Evolutionary conservation across 768 basidiomycete species (phyloP).

Genomic region (Mycena kentingensis): DNA sequence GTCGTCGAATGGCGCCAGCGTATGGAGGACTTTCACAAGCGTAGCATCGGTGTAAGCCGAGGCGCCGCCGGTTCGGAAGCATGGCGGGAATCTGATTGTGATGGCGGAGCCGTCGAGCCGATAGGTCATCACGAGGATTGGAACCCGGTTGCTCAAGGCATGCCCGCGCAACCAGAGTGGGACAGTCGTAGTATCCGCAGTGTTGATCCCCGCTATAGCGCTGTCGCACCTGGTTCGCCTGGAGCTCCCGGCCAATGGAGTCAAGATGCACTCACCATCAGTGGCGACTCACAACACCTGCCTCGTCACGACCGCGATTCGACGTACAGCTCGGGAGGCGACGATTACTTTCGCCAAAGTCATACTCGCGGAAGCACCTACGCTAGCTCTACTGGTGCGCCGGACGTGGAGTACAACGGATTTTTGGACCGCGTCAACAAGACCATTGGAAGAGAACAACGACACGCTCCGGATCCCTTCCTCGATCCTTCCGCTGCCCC

Average conservation of each 20-base stretch:
- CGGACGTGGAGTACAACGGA: slow-evolving; percentile 59
- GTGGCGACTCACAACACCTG: slow-evolving; percentile 40
- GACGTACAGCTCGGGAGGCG: slow-evolving; percentile 55
- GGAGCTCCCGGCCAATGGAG: slow-evolving; percentile 67
- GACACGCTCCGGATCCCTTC: slow-evolving; percentile 84
- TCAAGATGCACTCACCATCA: slow-evolving; percentile 54
- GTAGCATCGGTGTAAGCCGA: slow-evolving; percentile 77
- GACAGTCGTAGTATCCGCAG: slow-evolving; percentile 54
- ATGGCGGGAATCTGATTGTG: slow-evolving; percentile 75
- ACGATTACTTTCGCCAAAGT: slow-evolving; percentile 50
- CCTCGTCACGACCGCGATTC: slow-evolving; percentile 42
- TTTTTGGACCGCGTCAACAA: slow-evolving; percentile 87
- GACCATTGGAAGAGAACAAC: slow-evolving; percentile 79
- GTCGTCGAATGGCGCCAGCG: slow-evolving; percentile 97
- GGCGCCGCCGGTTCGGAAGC: slow-evolving; percentile 68
- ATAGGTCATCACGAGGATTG: slow-evolving; percentile 77
- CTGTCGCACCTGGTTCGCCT: slow-evolving; percentile 39
- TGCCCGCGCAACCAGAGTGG: slow-evolving; percentile 78
- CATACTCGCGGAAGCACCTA: slow-evolving; percentile 25
- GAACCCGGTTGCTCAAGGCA: slow-evolving; percentile 67
- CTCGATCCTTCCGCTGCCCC: slow-evolving; percentile 64
- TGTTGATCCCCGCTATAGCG: slow-evolving; percentile 21
- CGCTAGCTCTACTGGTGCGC: slow-evolving; percentile 31
- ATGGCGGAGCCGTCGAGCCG: slow-evolving; percentile 45
- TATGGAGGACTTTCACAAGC: slow-evolving; percentile 91